phyloP scores from a whole-genome alignment of 768 basidiomycete genomes.

The Mycena sanguinolenta region DNA sequence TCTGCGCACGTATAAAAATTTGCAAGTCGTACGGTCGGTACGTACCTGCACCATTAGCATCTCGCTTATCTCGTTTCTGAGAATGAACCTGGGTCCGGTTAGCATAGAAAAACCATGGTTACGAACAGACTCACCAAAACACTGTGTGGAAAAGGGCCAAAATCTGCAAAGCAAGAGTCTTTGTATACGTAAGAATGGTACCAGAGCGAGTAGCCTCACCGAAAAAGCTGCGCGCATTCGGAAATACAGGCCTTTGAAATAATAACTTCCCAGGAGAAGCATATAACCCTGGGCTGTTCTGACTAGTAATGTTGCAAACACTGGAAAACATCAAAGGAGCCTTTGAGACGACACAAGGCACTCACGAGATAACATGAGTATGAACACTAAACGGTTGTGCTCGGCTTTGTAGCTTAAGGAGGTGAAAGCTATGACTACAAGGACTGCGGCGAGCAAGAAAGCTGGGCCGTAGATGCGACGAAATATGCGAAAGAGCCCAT shows the following conservation, averaged over 20 bases:
- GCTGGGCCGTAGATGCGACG: background rate
- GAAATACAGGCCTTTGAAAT: background rate
- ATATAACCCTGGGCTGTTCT: background rate
- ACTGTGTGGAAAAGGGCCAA: too few relatives aligned
- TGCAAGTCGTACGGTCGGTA: too few relatives aligned
- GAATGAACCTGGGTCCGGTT: too few relatives aligned
- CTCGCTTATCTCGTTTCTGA: too few relatives aligned
- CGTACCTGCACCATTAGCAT: too few relatives aligned
- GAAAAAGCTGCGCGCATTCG: background rate
- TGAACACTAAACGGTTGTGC: background rate
- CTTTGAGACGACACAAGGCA: background rate
- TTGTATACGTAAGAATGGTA: too few relatives aligned
- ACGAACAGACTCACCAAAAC: too few relatives aligned
- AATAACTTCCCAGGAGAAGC: background rate
- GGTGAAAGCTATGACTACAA: background rate
- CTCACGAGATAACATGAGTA: background rate
- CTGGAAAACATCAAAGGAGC: background rate
- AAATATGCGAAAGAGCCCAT: background rate
- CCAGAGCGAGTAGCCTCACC: background rate
- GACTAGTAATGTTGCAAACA: background rate
- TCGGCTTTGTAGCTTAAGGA: background rate
- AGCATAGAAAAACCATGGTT: too few relatives aligned
- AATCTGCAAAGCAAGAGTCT: too few relatives aligned
- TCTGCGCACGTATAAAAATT: background rate
- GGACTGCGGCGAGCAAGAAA: background rate